phyloP scores from a whole-genome alignment of 2,329 filamentous ascomycete species.

The Alternaria arbusti region DNA sequence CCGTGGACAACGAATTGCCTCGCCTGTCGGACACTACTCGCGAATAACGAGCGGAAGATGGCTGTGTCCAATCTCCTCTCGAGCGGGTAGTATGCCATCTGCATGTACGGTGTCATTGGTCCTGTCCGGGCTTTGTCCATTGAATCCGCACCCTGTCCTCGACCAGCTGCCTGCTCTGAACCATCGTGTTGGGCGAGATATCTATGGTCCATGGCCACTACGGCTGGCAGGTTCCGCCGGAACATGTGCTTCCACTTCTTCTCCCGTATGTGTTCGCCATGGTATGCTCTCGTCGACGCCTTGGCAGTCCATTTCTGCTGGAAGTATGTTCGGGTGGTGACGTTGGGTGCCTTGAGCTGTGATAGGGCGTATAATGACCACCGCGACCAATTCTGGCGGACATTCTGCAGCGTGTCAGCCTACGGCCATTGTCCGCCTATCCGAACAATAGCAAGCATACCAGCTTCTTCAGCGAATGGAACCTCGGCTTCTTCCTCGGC shows the following conservation, averaged over 20 bases:
- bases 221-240: constrained; percentile 76
- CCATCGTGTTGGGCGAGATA: constrained; percentile 85
- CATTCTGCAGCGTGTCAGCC: constrained; percentile 66
- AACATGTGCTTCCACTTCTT: constrained; percentile 96
- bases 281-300: constrained; percentile 81
- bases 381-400: constrained; percentile 97
- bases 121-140: constrained; percentile 24
- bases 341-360: constrained; percentile 56
- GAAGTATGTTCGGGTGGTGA: constrained; percentile 72
- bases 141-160: constrained; percentile 70
- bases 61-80: constrained; percentile 94
- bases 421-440: not conserved
- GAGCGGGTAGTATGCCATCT: constrained; percentile 91
- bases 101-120: constrained; percentile 82
- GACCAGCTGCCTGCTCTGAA: constrained; percentile 79
- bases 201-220: constrained; percentile 81
- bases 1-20: constrained; percentile 94
- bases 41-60: constrained; percentile 91
- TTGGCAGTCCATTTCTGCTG: constrained; percentile 99
- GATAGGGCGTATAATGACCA: constrained; percentile 92
- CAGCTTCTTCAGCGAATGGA: constrained; percentile 70
- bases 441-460: constrained; percentile 56
- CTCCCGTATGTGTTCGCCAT: constrained; percentile 93
- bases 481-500: constrained; percentile 59
- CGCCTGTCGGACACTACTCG: constrained; percentile 90